Conservation (phyloP, 2,329 filamentous ascomycete species). For the Chaetomiaceae sp. region DNA sequence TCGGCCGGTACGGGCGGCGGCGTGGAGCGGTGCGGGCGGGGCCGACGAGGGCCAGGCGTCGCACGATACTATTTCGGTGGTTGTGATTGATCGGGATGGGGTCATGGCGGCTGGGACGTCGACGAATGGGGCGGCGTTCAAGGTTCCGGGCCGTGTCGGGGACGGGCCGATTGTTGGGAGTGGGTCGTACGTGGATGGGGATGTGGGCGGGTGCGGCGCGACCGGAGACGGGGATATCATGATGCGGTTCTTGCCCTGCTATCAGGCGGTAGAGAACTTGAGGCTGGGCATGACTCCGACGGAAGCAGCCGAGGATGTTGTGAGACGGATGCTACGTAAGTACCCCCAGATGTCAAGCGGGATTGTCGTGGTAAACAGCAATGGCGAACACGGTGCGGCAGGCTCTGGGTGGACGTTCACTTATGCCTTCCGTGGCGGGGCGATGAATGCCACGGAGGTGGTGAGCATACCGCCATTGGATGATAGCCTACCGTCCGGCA, state of each 20-base stretch:
- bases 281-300: constrained; percentile 44
- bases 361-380: constrained; percentile 47
- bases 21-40: constrained; percentile 3
- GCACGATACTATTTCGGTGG: constrained; percentile 53
- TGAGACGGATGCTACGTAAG: constrained; percentile 45
- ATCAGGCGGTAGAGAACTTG: constrained; percentile 53
- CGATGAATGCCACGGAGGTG: constrained; percentile 44
- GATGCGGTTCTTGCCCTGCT: constrained; percentile 55
- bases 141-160: constrained; percentile 52
- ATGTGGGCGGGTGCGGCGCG: constrained; percentile 52
- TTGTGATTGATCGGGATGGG: constrained; percentile 42
- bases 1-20: constrained; percentile 29
- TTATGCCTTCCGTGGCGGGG: constrained; percentile 46
- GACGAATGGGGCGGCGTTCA: constrained; percentile 52
- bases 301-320: constrained; percentile 48
- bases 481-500: background rate
- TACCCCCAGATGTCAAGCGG: constrained; percentile 46
- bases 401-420: constrained; percentile 53
- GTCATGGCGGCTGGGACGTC: constrained; percentile 52
- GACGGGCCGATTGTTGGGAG: constrained; percentile 53
- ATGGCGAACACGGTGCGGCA: constrained; percentile 48
- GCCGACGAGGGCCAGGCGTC: constrained; percentile 28
- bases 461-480: constrained; percentile 38
- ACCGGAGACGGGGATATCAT: constrained; percentile 55
- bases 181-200: constrained; percentile 51